Evolutionary conservation across 2,329 filamentous ascomycete species (phyloP), one percentile per base, ranked within the genome.

Genomic region (Aspergillus sergii): DNA sequence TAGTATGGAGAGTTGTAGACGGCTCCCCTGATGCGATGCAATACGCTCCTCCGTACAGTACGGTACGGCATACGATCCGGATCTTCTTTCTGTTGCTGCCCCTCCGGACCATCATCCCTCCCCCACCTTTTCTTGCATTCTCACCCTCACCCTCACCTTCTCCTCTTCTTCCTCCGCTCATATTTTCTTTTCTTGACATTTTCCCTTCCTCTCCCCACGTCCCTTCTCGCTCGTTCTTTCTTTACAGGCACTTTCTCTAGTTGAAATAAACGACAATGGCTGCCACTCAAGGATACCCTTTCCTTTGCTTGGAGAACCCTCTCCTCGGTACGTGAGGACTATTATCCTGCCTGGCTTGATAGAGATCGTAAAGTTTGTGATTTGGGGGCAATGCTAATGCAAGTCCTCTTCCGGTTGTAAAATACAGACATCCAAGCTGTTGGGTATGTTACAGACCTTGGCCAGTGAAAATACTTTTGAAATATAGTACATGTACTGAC

Each of bases 241-340:
- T 57, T 39, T 64, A 45, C 56, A 59, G 54, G 34, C 61, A 58
- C 58, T 50, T 54, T 53, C 51, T 43, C 26, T 61, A 34, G 11
- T 32, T 34, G 57, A 34, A 46, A n/a, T 48, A 39, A 60, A 51
- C 67, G 66, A 82, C 73, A 75, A 96, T 96, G 92, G 85, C 91
- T 76, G 80, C 89, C 72, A 77, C 81, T 72, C 91, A 93, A 82
- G 90, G 93, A 81, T 98, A 91, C 84, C 86, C 92, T 80, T 91
- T 99, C 75, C 86, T 98, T 76, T 95, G 91, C 82, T 83, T 99
- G 75, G 95, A 97, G 90, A 99, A 99, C 82, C 95, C 95, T 80
- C 89, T 99, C 73, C 91, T 99, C 74, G 94, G 91, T 94, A 60
- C 60, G 73, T 76, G 36, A 30, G 21, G n/a, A 48, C 12, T 57